Evolutionary conservation across 768 basidiomycete species (phyloP).

Genomic region (Hypsizygus marmoreus): DNA sequence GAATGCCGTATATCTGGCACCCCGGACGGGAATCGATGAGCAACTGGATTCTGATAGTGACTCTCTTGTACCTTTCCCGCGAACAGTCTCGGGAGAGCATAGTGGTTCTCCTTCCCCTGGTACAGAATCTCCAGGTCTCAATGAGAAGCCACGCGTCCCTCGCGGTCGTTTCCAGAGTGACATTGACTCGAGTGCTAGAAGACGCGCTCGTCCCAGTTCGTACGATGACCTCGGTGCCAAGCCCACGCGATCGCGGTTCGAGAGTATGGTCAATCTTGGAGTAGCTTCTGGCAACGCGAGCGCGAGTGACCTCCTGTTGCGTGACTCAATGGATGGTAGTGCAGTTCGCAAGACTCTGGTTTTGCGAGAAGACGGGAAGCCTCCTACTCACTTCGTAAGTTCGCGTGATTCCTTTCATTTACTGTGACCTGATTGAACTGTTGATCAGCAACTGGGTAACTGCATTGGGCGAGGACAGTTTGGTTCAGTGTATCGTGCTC

Average conservation of each 20-base stretch:
- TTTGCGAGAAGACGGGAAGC: conserved; percentile 79
- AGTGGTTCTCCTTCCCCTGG: conserved; percentile 34
- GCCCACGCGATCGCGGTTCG: conserved; percentile 63
- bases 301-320: conserved; percentile 64
- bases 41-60: conserved; percentile 36
- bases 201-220: conserved; percentile 63
- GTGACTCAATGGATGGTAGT: conserved; percentile 67
- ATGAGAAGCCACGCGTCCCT: conserved; percentile 42
- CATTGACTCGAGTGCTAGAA: conserved; percentile 56
- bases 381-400: conserved; percentile 81
- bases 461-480: conserved; percentile 98
- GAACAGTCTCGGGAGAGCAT: conserved; percentile 56
- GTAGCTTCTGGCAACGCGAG: conserved; percentile 51
- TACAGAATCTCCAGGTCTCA: conserved; percentile 28
- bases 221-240: conserved; percentile 65
- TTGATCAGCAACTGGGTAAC: conserved; percentile 88
- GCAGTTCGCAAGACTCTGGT: conserved; percentile 69
- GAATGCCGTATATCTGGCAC: conserved; percentile 49
- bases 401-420: conserved; percentile 4
- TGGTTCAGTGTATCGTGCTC: conserved; percentile 91
- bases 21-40: conserved; percentile 38
- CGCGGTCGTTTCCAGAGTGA: conserved; percentile 78
- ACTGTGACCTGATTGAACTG: conserved; percentile 5
- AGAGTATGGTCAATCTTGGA: conserved; percentile 70
- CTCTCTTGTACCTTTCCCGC: conserved; percentile 65